Base-by-base conservation (phyloP, 495 filamentous ascomycete species). In the Aspergillus avenaceus region DNA sequence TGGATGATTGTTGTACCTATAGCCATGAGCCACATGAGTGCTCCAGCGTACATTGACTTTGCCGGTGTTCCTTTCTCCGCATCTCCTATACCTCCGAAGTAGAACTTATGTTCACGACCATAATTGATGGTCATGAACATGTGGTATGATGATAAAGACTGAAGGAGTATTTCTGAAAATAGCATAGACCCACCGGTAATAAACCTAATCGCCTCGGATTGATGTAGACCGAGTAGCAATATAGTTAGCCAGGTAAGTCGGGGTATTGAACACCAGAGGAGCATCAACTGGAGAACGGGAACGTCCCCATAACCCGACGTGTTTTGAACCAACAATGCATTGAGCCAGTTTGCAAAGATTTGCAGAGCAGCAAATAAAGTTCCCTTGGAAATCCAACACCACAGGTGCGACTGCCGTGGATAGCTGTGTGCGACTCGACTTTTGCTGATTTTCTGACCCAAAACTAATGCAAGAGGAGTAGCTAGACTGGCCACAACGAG, bases 211-310 rank as follows among this genome's bases (percentile, higher is more conserved):
- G 24, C 32, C 32, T 14, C 41, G 6, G 43, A 32, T 23, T 47
- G 25, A 41, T 41, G 53, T 42, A 42, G 25, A 32, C 25, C 44
- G 24, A 52, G 37, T n/a, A 56, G 24, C 23, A 49, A 38, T 18
- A 56, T 40, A 3, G 29, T 37, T 29, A 47, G 27, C 53, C 48
- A 52, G 25, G 43, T 14, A 38, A 44, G 27, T 21, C 53, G 53
- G 48, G 53, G 53, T 44, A 52, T 56, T 21, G 48, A 52, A 44
- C 43, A 47, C 53, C 53, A 56, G 43, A 56, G 48, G 21, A 56
- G 48, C 26, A 52, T 44, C 45, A 56, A 38, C 48, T 56, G 53
- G 21, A 48, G 16, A 22, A 45, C 29, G 8, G 48, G 53, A 16
- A 48, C 27, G 13, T 48, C 26, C 24, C 52, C 38, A 45, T 56